Percentiles rank a stretch among this genome's conserved stretches.
Conservation (phyloP, 176 grass and related monocot species). For the Puccinellia tenuiflora region DNA sequence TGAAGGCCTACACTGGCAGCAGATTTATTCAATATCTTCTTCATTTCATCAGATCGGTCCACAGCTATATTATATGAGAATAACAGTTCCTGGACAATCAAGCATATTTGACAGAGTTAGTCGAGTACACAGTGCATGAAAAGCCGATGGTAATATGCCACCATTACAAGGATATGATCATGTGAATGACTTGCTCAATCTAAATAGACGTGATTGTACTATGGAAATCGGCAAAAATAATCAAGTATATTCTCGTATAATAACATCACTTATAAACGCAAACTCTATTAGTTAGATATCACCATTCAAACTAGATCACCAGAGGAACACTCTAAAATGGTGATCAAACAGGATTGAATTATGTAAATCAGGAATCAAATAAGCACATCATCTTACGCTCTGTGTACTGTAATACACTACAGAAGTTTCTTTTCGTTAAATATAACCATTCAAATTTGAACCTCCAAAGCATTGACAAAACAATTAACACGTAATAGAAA, state of each 20-base stretch:
- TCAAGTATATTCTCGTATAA: background rate
- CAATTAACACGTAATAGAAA: background rate
- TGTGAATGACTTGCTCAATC: background rate
- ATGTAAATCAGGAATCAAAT: background rate
- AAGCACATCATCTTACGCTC: background rate
- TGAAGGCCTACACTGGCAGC: slow-evolving; percentile 84
- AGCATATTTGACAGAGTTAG: slow-evolving; percentile 1
- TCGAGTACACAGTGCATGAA: background rate
- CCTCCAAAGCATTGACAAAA: background rate
- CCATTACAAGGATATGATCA: background rate
- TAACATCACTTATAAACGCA: background rate
- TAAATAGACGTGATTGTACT: background rate
- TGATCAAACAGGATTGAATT: background rate
- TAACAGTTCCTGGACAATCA: slow-evolving; percentile 60
- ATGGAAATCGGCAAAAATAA: background rate
- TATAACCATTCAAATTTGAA: background rate
- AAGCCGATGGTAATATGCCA: background rate
- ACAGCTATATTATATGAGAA: slow-evolving; percentile 94
- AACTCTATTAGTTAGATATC: background rate
- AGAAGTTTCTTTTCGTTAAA: background rate
- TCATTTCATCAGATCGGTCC: slow-evolving; percentile 88
- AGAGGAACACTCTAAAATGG: background rate
- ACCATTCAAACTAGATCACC: background rate
- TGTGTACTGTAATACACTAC: background rate
- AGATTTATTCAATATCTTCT: slow-evolving; percentile 90